Percentiles rank a stretch among this genome's conserved stretches.
phyloP scores from a whole-genome alignment of 2,329 filamentous ascomycete genomes.

The Mollisiaceae sp. region DNA sequence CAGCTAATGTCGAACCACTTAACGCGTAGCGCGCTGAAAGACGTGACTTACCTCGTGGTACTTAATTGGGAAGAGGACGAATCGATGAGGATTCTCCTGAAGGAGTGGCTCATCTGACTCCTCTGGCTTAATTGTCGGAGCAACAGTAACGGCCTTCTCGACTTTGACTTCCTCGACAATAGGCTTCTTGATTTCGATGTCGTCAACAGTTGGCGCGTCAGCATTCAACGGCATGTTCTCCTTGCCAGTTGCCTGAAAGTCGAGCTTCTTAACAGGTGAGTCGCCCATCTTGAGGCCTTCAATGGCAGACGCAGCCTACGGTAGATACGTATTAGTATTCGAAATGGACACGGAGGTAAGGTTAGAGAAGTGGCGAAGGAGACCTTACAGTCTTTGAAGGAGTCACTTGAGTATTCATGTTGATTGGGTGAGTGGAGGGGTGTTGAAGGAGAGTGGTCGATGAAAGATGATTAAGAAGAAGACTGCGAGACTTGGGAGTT shows the following conservation, averaged over 20 bases:
- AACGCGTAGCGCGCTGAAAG: constrained; percentile 65
- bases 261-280: constrained; percentile 87
- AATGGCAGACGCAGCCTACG: constrained; percentile 83
- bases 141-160: constrained; percentile 48
- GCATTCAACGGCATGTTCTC: constrained; percentile 71
- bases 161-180: constrained; percentile 56
- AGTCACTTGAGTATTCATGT: constrained; percentile 78
- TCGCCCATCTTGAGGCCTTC: constrained; percentile 87
- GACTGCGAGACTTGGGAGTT: constrained; percentile 28
- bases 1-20: constrained; percentile 58
- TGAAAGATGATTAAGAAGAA: constrained; percentile 27
- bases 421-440: constrained; percentile 33
- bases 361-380: constrained; percentile 44
- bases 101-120: constrained; percentile 89
- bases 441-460: constrained; percentile 17
- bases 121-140: constrained; percentile 63
- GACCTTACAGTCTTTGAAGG: constrained; percentile 72
- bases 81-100: constrained; percentile 93
- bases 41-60: constrained; percentile 86
- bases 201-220: constrained; percentile 55
- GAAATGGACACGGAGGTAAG: constrained; percentile 37
- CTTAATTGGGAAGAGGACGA: constrained; percentile 98
- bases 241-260: constrained; percentile 77
- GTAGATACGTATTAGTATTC: constrained; percentile 41
- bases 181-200: constrained; percentile 63